These are phyloP conservation scores for Cryphonectria carpinicola DNA, from an alignment of 2,329 filamentous ascomycete genomes.

Conservation along the genomic window DNA sequence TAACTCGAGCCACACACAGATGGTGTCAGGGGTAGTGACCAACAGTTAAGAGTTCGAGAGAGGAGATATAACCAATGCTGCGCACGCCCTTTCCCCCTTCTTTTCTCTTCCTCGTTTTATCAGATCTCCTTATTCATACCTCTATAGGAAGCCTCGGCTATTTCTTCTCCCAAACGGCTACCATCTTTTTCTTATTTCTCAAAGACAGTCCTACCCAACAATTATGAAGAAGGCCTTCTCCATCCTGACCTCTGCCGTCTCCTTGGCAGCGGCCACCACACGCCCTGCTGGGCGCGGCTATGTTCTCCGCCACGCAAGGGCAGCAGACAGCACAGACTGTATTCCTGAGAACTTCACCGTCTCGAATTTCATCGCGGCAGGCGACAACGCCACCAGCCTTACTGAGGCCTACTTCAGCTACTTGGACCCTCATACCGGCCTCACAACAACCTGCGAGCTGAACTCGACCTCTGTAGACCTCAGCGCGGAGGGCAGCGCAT, in stretches of 20 bases:
- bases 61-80: constrained; percentile 12
- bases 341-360: constrained; percentile 46
- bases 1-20: constrained; percentile 9
- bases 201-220: not conserved
- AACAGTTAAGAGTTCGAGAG: not conserved
- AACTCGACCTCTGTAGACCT: constrained; percentile 47
- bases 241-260: constrained; percentile 20
- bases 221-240: constrained; percentile 20
- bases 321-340: constrained; percentile 17
- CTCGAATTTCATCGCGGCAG: constrained; percentile 40
- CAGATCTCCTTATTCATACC: not conserved
- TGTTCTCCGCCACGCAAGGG: not conserved
- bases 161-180: not conserved
- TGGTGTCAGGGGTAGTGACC: constrained; percentile 17
- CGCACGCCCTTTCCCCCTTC: not conserved
- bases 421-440: constrained; percentile 43
- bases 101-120: not conserved
- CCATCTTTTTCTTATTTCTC: not conserved
- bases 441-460: constrained; percentile 48
- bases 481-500: constrained; percentile 36
- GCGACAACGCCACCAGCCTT: constrained; percentile 33
- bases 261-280: constrained; percentile 24
- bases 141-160: not conserved
- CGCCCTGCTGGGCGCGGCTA: constrained; percentile 1
- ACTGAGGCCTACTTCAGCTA: constrained; percentile 46